Conservation (phyloP, 345 rosid genomes). For the Eucalyptus virginea region DNA sequence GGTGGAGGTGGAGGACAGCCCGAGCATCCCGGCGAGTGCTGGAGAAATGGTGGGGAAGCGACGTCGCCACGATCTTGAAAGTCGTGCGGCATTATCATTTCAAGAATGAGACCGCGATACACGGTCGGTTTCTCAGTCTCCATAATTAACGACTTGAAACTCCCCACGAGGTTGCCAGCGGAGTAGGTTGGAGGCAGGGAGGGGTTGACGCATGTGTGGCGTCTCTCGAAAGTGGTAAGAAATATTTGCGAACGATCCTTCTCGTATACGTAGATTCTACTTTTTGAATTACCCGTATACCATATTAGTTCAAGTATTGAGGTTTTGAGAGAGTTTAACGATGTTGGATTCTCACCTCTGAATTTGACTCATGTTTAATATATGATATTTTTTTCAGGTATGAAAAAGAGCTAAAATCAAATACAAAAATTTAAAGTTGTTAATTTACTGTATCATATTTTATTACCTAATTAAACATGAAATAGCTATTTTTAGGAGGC, state of each 20-base stretch:
- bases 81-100: not conserved
- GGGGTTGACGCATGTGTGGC: not conserved
- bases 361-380: no score
- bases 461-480: not conserved
- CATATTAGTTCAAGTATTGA: not conserved
- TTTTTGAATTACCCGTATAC: not conserved
- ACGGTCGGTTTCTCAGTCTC: not conserved
- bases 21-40: not conserved
- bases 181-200: not conserved
- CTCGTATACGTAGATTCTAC: not conserved
- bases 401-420: not conserved
- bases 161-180: not conserved
- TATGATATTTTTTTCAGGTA: rapidly evolving
- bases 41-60: not conserved
- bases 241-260: not conserved
- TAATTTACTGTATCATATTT: rapidly evolving
- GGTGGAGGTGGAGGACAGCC: not conserved
- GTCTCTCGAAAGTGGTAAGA: not conserved
- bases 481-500: rapidly evolving
- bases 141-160: not conserved
- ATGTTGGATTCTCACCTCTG: no score
- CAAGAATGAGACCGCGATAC: not conserved
- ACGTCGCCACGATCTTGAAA: not conserved
- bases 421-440: not conserved
- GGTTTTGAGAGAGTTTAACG: no score